Conservation (phyloP, 78 protist species). For the Speleostelium caveatum region DNA sequence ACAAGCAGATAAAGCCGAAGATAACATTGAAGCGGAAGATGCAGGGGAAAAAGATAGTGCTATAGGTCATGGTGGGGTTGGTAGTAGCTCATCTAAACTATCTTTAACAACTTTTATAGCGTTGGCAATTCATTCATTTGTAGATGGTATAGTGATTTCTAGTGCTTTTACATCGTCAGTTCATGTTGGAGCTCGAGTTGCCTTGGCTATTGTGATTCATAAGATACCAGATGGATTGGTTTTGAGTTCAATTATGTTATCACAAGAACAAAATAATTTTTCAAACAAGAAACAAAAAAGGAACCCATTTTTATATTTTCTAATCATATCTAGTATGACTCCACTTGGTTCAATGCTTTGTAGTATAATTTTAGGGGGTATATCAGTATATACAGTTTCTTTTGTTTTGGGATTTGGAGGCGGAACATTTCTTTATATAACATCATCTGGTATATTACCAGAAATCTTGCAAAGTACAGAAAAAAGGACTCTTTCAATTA, state of each 20-base stretch:
- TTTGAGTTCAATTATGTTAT: slow-evolving; percentile 44
- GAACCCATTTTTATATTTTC: slow-evolving; percentile 59
- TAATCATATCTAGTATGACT: slow-evolving; percentile 57
- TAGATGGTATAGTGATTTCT: slow-evolving; percentile 72
- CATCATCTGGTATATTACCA: slow-evolving; percentile 58
- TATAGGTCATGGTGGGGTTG: not conserved
- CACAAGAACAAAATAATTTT: slow-evolving; percentile 25
- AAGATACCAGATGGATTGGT: slow-evolving; percentile 75
- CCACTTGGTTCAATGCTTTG: slow-evolving; percentile 44
- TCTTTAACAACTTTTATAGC: slow-evolving; percentile 65
- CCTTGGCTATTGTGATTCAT: slow-evolving; percentile 64
- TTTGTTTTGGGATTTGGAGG: slow-evolving; percentile 68
- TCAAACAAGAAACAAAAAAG: not conserved
- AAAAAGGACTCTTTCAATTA: not conserved
- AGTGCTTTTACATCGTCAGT: slow-evolving; percentile 58
- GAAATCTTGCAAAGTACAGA: slow-evolving; percentile 27
- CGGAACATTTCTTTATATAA: slow-evolving; percentile 74
- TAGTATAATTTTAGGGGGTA: slow-evolving; percentile 38
- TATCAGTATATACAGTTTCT: slow-evolving; percentile 22
- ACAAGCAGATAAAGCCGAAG: not conserved
- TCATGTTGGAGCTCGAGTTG: slow-evolving; percentile 67
- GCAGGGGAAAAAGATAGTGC: not conserved
- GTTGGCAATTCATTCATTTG: slow-evolving; percentile 64
- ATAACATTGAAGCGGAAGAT: not conserved
- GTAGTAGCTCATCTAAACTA: slow-evolving; percentile 7